Percentiles rank a stretch among this genome's conserved stretches.
Evolutionary conservation across 129 eudicot genomes (phyloP).

Genomic region (Heracleum sosnowskyi): DNA sequence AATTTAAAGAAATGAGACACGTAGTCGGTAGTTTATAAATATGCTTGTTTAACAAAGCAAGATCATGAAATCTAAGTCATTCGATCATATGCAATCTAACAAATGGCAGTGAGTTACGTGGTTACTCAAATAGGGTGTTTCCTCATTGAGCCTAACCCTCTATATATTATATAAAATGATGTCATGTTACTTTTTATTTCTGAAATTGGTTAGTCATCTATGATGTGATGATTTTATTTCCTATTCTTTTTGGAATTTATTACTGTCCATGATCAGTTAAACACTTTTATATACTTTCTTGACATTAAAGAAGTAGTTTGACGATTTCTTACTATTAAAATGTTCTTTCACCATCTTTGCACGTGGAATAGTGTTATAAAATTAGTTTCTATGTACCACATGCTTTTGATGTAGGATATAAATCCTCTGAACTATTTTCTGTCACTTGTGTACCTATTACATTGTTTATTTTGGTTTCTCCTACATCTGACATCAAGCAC

Average conservation of each 20-base stretch:
- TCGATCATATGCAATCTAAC: too few relatives aligned
- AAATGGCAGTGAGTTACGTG: too few relatives aligned
- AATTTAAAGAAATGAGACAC: too few relatives aligned
- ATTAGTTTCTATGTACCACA: background rate
- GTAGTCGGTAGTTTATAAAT: too few relatives aligned
- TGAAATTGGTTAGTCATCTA: background rate
- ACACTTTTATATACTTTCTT: background rate
- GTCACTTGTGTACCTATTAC: background rate
- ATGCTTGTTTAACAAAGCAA: too few relatives aligned
- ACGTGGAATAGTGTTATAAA: background rate
- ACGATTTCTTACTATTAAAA: background rate
- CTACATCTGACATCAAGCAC: background rate
- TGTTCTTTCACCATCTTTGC: background rate
- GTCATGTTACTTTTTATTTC: background rate
- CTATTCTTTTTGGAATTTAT: background rate
- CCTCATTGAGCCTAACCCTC: background rate
- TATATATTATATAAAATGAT: background rate
- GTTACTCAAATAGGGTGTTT: too few relatives aligned
- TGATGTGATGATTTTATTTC: background rate
- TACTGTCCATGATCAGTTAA: background rate
- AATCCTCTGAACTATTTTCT: background rate
- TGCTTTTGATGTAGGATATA: background rate
- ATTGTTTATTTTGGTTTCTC: background rate
- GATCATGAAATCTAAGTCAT: too few relatives aligned
- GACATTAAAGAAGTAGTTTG: background rate